phyloP scores from a whole-genome alignment of 1,139 yeast genomes.

The Yamadazyma epiphylla region DNA sequence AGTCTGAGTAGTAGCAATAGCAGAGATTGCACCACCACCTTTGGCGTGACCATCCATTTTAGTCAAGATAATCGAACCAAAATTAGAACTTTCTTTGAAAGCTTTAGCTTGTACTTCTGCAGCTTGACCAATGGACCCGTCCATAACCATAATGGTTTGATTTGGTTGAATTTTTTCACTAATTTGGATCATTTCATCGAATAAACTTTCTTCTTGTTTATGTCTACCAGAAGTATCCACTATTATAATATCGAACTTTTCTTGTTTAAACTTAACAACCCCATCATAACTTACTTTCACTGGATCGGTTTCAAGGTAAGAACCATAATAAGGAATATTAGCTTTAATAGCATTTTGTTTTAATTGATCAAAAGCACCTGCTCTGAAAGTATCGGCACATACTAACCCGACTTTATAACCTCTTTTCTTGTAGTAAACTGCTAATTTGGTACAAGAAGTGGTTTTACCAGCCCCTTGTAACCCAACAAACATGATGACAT shows the following conservation, averaged over 20 bases:
- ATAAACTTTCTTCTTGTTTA: slow-evolving; percentile 88
- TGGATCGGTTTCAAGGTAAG: slow-evolving; percentile 94
- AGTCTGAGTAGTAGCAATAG: slow-evolving; percentile 94
- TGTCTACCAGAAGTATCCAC: slow-evolving; percentile 99
- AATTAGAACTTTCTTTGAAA: slow-evolving; percentile 86
- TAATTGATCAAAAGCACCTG: slow-evolving; percentile 98
- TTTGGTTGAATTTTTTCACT: slow-evolving; percentile 82
- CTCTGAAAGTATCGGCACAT: slow-evolving; percentile 98
- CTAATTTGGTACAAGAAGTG: slow-evolving; percentile 93
- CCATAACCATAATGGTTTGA: slow-evolving; percentile 96
- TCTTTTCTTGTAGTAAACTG: slow-evolving; percentile 89
- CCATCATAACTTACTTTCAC: slow-evolving; percentile 90
- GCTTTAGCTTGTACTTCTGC: slow-evolving; percentile 95
- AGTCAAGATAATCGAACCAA: slow-evolving; percentile 92
- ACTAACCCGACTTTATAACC: slow-evolving; percentile 95
- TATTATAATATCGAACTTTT: slow-evolving; percentile 86
- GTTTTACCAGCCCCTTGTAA: slow-evolving; percentile 99
- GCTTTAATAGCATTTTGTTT: slow-evolving; percentile 97
- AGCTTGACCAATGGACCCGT: slow-evolving; percentile 97
- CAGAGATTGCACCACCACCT: slow-evolving; percentile 99
- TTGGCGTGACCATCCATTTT: slow-evolving; percentile 99
- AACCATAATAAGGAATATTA: slow-evolving; percentile 89
- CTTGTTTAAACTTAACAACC: slow-evolving; percentile 86
- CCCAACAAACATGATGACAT: slow-evolving; percentile 94
- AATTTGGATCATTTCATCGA: slow-evolving; percentile 93